These are phyloP conservation scores for Starmerella roubikii DNA, from an alignment of 805 yeast species.

Conservation along the genomic window DNA sequence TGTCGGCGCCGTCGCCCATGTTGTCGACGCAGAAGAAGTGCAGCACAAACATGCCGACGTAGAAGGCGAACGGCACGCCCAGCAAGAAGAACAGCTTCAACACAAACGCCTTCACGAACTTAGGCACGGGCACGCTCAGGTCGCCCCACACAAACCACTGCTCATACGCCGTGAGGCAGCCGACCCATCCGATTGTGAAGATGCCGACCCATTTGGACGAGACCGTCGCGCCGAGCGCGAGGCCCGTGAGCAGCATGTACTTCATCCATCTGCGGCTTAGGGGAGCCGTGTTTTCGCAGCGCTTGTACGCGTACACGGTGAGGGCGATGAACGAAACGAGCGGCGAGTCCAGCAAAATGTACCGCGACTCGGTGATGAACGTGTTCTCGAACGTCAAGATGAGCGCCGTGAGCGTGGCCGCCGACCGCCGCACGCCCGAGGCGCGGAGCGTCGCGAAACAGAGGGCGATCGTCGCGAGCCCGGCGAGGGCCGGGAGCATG, in stretches of 20 bases:
- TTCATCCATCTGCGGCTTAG: slow-evolving; percentile 42
- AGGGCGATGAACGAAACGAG: slow-evolving; percentile 33
- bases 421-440: slow-evolving; percentile 38
- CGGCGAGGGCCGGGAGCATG: slow-evolving; percentile 40
- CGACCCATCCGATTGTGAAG: slow-evolving; percentile 54
- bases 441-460: slow-evolving; percentile 43
- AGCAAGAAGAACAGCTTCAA: slow-evolving; percentile 34
- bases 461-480: slow-evolving; percentile 39
- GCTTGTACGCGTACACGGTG: slow-evolving; percentile 39
- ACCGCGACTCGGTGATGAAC: slow-evolving; percentile 46
- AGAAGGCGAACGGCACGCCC: slow-evolving; percentile 44
- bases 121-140: slow-evolving; percentile 31
- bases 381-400: slow-evolving; percentile 53
- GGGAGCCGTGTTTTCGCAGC: slow-evolving; percentile 34
- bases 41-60: slow-evolving; percentile 40
- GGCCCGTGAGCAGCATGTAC: slow-evolving; percentile 35
- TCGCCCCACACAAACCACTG: slow-evolving; percentile 67
- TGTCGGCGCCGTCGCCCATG: slow-evolving; percentile 47
- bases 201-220: slow-evolving; percentile 63
- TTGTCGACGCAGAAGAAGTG: slow-evolving; percentile 38
- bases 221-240: slow-evolving; percentile 40
- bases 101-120: slow-evolving; percentile 31
- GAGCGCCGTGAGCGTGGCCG: slow-evolving; percentile 39
- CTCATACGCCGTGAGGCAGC: slow-evolving; percentile 34
- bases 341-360: slow-evolving; percentile 35